These are phyloP conservation scores for Pythium sukuiense DNA, from an alignment of 352 stramenopile species.

Conservation along the genomic window DNA sequence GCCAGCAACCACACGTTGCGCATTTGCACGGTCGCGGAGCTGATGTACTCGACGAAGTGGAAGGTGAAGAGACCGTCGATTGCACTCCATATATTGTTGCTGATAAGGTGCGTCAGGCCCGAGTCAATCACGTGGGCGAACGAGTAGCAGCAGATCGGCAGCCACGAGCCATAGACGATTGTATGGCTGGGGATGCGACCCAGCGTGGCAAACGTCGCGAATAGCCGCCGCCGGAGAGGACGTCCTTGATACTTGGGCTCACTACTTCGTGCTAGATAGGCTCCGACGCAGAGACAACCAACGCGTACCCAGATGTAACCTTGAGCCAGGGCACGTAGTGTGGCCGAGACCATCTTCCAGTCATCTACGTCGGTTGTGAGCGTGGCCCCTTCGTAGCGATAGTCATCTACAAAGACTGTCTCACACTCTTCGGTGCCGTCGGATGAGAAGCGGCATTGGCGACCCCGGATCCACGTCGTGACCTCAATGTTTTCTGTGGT, in stretches of 20 bases:
- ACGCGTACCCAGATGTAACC: conserved; percentile 27
- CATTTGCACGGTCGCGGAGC: conserved; percentile 35
- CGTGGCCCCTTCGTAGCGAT: conserved; percentile 27
- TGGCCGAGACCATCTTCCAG: neutral
- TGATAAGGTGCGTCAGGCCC: conserved; percentile 27
- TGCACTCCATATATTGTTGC: conserved; percentile 27
- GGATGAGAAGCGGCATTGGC: neutral
- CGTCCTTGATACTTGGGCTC: neutral
- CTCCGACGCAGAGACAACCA: conserved; percentile 1
- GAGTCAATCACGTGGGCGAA: conserved; percentile 32
- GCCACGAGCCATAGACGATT: conserved; percentile 31
- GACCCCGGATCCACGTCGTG: conserved; percentile 19
- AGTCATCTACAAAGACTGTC: conserved; percentile 28
- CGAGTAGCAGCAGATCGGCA: conserved; percentile 31
- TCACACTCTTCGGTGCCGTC: neutral
- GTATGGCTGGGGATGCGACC: conserved; percentile 31
- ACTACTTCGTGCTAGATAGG: conserved; percentile 3
- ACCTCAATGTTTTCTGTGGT: conserved; percentile 22
- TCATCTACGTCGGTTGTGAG: conserved; percentile 13
- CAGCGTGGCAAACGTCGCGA: conserved; percentile 8
- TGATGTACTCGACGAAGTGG: conserved; percentile 24
- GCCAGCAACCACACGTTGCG: conserved; percentile 42
- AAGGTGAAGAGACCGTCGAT: conserved; percentile 27
- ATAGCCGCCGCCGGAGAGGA: neutral
- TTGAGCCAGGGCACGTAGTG: conserved; percentile 16